phyloP scores from a whole-genome alignment of 2,329 filamentous ascomycete genomes.

The Rhynchosporium graminicola region DNA sequence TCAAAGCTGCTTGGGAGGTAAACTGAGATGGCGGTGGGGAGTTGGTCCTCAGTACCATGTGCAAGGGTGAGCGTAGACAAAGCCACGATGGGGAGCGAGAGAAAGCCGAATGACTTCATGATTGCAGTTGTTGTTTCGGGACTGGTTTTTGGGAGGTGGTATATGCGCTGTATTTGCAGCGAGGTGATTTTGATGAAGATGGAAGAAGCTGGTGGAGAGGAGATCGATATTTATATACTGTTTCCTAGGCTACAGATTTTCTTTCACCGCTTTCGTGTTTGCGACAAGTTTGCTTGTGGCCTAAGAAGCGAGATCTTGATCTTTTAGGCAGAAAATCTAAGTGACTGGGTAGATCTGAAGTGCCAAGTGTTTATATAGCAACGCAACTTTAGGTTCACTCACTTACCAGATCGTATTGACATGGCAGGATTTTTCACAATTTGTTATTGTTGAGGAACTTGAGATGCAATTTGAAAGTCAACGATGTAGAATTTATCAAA shows the following conservation, averaged over 20 bases:
- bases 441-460: too few species aligned
- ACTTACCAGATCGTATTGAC: too few species aligned
- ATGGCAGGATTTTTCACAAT: too few species aligned
- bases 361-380: too few species aligned
- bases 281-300: neutral
- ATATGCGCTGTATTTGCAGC: neutral
- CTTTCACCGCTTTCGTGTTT: neutral
- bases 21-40: neutral
- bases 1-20: neutral
- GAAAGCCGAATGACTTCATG: slow-evolving; percentile 5
- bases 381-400: too few species aligned
- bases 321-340: too few species aligned
- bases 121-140: neutral
- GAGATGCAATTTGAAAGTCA: too few species aligned
- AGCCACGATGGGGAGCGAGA: neutral
- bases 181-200: neutral
- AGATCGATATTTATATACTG: neutral
- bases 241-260: neutral
- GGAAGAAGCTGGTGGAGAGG: neutral
- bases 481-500: too few species aligned
- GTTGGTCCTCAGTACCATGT: slow-evolving; percentile 1
- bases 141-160: neutral
- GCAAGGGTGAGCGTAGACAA: neutral
- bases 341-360: too few species aligned
- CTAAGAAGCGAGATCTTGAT: neutral